Percentiles rank a stretch among this genome's conserved stretches.
Evolutionary conservation across 345 rosid genomes (phyloP).

Genomic region (Citropsis articulata): DNA sequence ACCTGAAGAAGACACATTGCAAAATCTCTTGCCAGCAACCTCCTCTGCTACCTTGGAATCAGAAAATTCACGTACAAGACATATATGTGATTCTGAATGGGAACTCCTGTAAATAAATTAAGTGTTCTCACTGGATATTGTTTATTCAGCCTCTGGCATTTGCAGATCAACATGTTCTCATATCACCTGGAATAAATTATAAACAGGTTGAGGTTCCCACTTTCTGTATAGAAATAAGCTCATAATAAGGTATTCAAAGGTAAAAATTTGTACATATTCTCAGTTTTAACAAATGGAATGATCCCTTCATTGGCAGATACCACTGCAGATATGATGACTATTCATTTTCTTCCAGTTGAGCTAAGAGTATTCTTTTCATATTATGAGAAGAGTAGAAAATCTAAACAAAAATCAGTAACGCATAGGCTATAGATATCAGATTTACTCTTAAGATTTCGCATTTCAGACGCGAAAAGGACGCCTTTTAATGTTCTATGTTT

Average conservation of each 20-base stretch:
- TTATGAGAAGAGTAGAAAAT: neutral
- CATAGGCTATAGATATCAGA: too few relatives aligned
- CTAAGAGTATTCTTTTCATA: neutral
- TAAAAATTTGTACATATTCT: neutral
- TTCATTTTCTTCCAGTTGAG: neutral
- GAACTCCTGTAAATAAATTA: slow-evolving; percentile 50
- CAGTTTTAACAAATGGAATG: neutral
- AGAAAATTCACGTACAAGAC: slow-evolving; percentile 17
- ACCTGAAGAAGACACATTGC: slow-evolving; percentile 22
- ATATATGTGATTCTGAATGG: slow-evolving; percentile 50
- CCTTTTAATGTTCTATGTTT: too few relatives aligned
- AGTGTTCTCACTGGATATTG: neutral
- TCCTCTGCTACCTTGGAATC: slow-evolving; percentile 14
- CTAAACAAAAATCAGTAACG: neutral
- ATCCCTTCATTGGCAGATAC: neutral
- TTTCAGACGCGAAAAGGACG: too few relatives aligned
- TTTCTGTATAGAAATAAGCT: neutral
- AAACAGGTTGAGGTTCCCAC: neutral
- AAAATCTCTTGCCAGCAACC: slow-evolving; percentile 16
- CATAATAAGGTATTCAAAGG: slow-evolving; percentile 6
- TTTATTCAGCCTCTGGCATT: slow-evolving; percentile 3
- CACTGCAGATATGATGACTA: neutral
- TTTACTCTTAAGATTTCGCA: too few relatives aligned
- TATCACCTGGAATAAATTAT: neutral
- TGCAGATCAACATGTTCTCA: neutral